These are phyloP conservation scores for Triticum turgidum DNA, from an alignment of 176 grass and related monocot genomes.

Conservation along the genomic window DNA sequence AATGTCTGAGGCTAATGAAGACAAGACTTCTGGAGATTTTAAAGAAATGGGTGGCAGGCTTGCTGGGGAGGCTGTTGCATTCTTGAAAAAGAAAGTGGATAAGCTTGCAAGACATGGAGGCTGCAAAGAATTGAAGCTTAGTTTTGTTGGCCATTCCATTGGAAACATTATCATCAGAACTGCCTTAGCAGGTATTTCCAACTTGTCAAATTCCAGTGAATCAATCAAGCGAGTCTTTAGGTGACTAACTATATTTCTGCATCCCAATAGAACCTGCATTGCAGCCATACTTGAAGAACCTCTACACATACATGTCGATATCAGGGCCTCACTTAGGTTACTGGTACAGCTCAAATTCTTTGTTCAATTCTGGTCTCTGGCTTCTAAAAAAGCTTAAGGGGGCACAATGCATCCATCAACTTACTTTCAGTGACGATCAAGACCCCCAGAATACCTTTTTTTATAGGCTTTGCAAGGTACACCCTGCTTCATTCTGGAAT, in stretches of 20 bases:
- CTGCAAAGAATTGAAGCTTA: constrained; percentile 95
- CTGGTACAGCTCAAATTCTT: constrained; percentile 92
- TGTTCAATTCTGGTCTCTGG: constrained; percentile 98
- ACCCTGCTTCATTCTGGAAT: not conserved
- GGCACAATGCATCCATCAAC: constrained; percentile 91
- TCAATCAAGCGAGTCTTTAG: not conserved
- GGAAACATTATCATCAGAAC: constrained; percentile 94
- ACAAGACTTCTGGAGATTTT: constrained; percentile 90
- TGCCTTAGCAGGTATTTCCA: constrained; percentile 75
- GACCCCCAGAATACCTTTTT: constrained; percentile 92
- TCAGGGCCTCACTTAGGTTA: constrained; percentile 96
- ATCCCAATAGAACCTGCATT: constrained; percentile 61
- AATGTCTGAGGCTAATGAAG: constrained; percentile 98
- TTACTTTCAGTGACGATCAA: constrained; percentile 86
- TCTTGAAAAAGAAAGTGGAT: constrained; percentile 80
- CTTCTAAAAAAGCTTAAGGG: constrained; percentile 92
- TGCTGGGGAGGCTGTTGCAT: constrained; percentile 76
- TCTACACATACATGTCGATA: constrained; percentile 87
- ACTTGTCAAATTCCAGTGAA: constrained; percentile 20
- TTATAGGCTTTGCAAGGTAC: constrained; percentile 92
- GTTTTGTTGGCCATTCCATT: constrained; percentile 98
- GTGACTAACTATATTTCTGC: constrained; percentile 17
- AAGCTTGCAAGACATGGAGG: constrained; percentile 76
- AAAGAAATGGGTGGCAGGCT: constrained; percentile 92
- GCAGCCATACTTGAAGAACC: constrained; percentile 84